A percentile compares a stretch with the other conserved stretches of the same genome.
These are phyloP conservation scores for Auriscalpium vulgare DNA, from an alignment of 768 basidiomycete genomes.

Conservation along the genomic window DNA sequence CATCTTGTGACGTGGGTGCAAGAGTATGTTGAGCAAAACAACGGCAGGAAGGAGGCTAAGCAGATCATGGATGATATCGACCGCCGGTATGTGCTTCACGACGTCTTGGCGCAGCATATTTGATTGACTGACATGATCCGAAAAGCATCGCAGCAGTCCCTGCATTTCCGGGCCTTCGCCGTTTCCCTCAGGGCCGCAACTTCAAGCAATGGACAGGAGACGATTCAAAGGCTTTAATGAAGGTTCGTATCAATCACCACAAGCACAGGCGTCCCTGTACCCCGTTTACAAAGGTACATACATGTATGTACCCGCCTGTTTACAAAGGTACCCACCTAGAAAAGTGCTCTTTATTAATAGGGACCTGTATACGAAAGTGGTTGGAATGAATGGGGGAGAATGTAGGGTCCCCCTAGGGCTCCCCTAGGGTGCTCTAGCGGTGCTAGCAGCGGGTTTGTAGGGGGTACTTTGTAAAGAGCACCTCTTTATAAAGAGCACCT, in stretches of 20 bases:
- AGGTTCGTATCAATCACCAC: conserved; percentile 6
- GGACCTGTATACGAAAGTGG: too few relatives aligned
- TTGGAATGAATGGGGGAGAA: too few relatives aligned
- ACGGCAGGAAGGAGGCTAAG: neutral
- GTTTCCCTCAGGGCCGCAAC: conserved; percentile 16
- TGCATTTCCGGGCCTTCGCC: conserved; percentile 14
- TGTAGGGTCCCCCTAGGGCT: too few relatives aligned
- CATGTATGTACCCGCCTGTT: too few relatives aligned
- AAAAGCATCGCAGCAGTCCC: conserved; percentile 15
- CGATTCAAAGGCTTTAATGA: conserved; percentile 22
- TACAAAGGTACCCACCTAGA: too few relatives aligned
- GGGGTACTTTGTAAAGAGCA: too few relatives aligned
- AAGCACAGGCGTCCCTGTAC: too few relatives aligned
- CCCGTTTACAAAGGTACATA: too few relatives aligned
- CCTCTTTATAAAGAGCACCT: too few relatives aligned
- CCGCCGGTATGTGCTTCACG: conserved; percentile 1
- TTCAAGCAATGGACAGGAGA: conserved; percentile 24
- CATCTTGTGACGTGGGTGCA: conserved; percentile 18
- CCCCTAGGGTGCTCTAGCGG: too few relatives aligned
- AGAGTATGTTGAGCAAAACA: neutral
- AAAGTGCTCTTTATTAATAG: too few relatives aligned
- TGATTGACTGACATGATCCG: neutral
- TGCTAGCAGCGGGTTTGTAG: too few relatives aligned
- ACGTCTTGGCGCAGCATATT: neutral
- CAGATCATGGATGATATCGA: conserved; percentile 14